Base-by-base conservation (phyloP, 169 alveolate species). In the Plasmodium berghei region DNA sequence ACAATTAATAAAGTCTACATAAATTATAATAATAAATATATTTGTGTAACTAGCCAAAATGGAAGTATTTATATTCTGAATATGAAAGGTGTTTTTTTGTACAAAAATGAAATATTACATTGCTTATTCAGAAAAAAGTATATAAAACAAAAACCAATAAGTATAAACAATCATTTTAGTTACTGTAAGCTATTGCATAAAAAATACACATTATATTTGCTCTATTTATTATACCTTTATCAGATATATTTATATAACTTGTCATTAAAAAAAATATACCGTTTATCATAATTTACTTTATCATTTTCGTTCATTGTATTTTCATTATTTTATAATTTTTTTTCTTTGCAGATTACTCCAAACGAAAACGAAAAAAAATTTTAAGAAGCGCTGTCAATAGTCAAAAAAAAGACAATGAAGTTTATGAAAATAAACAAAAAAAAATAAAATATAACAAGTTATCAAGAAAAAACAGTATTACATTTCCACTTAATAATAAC, bases 21-120 rank as follows among this genome's bases (percentile, higher is more conserved):
- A 52, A 64, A 69, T 80, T 26, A 80, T 67, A 54, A 59, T 48
- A 62, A 67, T 20, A 66, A 1, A 59, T 80, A 80, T 56, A 64
- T 80, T 80, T 80, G 90, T 28, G 90, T 46, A 28, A 80, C 90
- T 34, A 80, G 85, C 55, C 54, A 67, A 66, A 80, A 45, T 67
- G 90, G 90, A 5, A 67, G 90, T 26, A 45, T 80, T 24, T 80
- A 80, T 61, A 80, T 80, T 46, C 45, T 80, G 22, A 71, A 80
- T 54, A 67, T 80, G 80, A 80, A 67, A 61, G 90, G 90, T 18
- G 56, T 45, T 48, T 9, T 64, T 28, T 48, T 80, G 12, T 59
- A 80, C 46, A 64, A 80, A 45, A 67, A 80, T 55, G 90, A 80
- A 55, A 48, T n/a, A 10, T 42, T 80, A 18, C 90, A 80, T 80